Evolutionary conservation across 164 flowering plant species (phyloP).

Genomic region (Echeveria elegans): DNA sequence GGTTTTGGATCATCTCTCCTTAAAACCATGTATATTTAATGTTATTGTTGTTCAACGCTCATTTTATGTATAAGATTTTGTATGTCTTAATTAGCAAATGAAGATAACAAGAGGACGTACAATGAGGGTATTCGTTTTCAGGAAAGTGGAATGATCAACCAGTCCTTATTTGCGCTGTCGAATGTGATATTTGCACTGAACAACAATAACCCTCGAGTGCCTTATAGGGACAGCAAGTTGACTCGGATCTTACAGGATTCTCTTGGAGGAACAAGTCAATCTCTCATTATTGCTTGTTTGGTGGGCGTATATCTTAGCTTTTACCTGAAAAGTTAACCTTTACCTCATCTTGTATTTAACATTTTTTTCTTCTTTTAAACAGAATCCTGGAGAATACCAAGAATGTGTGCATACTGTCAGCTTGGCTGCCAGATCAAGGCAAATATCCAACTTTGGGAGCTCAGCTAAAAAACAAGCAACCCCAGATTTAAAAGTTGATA

Average conservation of each 20-base stretch:
- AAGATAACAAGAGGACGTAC: conserved; percentile 77
- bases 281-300: conserved; percentile 89
- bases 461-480: conserved; percentile 47
- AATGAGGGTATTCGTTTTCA: conserved; percentile 85
- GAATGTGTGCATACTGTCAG: conserved; percentile 85
- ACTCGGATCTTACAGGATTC: conserved; percentile 95
- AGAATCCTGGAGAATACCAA: conserved; percentile 91
- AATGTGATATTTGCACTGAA: conserved; percentile 92
- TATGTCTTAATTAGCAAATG: conserved; percentile 52
- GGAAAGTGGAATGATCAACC: conserved; percentile 90
- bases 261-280: conserved; percentile 74
- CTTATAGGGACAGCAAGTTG: conserved; percentile 90
- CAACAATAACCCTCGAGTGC: conserved; percentile 58
- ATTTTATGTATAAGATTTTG: not conserved
- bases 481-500: conserved; percentile 57
- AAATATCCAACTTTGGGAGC: conserved; percentile 49
- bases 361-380: not conserved
- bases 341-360: not conserved
- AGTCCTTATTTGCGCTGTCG: conserved; percentile 82
- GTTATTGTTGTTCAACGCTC: not conserved
- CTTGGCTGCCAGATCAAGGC: conserved; percentile 37
- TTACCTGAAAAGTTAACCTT: not conserved
- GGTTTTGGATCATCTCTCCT: conserved; percentile 26
- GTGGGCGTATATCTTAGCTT: conserved; percentile 26
- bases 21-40: not conserved